phyloP scores from a whole-genome alignment of 768 basidiomycete species.

The Pholiota molesta region DNA sequence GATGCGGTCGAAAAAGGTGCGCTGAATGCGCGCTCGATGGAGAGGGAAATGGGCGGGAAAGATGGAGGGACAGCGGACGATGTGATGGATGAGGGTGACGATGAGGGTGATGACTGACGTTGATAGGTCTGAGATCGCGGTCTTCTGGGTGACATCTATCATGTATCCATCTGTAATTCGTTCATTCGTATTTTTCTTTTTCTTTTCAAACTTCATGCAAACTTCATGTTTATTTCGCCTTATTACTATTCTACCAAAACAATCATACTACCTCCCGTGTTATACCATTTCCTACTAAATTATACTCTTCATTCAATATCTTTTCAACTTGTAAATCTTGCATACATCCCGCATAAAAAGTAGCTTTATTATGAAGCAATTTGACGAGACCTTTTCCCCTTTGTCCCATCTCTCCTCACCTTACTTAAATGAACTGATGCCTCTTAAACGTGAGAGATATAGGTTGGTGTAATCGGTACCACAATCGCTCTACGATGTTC shows the following conservation, averaged over 20 bases:
- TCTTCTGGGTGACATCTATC: background rate
- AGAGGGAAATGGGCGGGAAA: background rate
- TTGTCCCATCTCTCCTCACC: no score
- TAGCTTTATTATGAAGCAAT: no score
- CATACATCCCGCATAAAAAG: background rate
- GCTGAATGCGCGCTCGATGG: background rate
- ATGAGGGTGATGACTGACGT: slow-evolving; percentile 23
- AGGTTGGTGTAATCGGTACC: no score
- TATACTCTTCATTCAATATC: background rate
- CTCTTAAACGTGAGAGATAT: no score
- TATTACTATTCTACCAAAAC: background rate
- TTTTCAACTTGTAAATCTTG: background rate
- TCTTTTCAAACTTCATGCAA: background rate
- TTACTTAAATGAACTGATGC: no score
- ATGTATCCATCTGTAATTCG: background rate
- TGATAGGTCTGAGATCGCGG: background rate
- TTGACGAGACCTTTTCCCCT: no score
- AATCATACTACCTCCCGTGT: background rate
- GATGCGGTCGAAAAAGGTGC: slow-evolving; percentile 49
- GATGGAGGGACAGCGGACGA: slow-evolving; percentile 1
- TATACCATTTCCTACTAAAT: background rate
- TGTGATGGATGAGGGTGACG: slow-evolving; percentile 24
- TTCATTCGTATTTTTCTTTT: background rate
- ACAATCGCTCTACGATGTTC: no score
- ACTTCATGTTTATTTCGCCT: no score